These are phyloP conservation scores for Beauveria varroae DNA, from an alignment of 2,329 filamentous ascomycete genomes.

Conservation along the genomic window DNA sequence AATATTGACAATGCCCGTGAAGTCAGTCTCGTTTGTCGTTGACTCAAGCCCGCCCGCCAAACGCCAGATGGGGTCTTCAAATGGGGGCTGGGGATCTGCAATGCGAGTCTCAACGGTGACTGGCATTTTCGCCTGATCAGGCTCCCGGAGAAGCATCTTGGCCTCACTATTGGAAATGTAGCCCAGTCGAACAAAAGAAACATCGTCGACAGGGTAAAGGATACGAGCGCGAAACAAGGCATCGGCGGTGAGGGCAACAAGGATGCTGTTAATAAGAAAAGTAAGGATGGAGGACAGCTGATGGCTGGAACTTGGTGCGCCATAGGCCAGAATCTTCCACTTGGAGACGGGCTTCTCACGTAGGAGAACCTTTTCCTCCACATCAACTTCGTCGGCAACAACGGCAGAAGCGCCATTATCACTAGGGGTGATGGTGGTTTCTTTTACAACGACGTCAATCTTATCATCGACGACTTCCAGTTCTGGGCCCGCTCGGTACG, in stretches of 20 bases:
- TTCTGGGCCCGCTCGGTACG: conserved; percentile 47
- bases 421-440: conserved; percentile 29
- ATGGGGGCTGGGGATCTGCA: conserved; percentile 41
- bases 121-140: conserved; percentile 66
- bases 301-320: conserved; percentile 67
- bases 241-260: conserved; percentile 67
- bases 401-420: conserved; percentile 25
- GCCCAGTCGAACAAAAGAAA: conserved; percentile 81
- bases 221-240: conserved; percentile 66
- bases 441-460: conserved; percentile 47
- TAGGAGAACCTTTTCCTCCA: conserved; percentile 56
- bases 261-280: conserved; percentile 61
- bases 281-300: conserved; percentile 58
- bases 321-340: conserved; percentile 63
- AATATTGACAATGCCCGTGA: conserved; percentile 63
- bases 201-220: conserved; percentile 61
- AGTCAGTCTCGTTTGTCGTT: conserved; percentile 74
- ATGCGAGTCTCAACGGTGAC: conserved; percentile 61
- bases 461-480: conserved; percentile 55
- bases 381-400: conserved; percentile 45
- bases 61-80: conserved; percentile 58
- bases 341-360: conserved; percentile 48
- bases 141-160: conserved; percentile 77
- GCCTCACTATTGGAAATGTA: conserved; percentile 77
- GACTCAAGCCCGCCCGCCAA: conserved; percentile 54